A percentile compares a stretch with the other conserved stretches of the same genome.
These are phyloP conservation scores for Ophiostoma novo-ulmi DNA, from an alignment of 2,329 filamentous ascomycete species.

Conservation along the genomic window DNA sequence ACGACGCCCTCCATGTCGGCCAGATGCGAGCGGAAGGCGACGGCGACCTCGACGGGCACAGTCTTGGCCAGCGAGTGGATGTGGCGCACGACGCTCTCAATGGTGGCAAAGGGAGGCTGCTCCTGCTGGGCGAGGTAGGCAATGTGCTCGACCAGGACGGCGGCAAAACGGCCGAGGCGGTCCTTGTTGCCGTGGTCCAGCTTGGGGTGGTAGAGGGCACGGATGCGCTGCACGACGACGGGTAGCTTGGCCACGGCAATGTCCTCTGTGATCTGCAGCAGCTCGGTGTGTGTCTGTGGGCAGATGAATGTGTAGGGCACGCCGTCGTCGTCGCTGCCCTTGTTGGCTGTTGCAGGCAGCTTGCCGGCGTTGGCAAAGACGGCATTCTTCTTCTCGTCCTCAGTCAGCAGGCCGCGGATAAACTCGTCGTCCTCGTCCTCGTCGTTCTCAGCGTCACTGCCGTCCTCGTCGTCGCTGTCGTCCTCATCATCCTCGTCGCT, in stretches of 20 bases:
- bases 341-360: constrained; percentile 6
- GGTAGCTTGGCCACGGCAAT: constrained; percentile 63
- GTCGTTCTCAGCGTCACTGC: constrained; percentile 42
- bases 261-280: constrained; percentile 60
- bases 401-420: constrained; percentile 60
- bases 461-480: constrained; percentile 41
- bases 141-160: constrained; percentile 60
- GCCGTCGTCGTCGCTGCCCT: constrained; percentile 44
- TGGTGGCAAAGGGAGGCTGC: constrained; percentile 24
- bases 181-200: constrained; percentile 79
- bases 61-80: constrained; percentile 87
- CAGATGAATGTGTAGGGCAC: constrained; percentile 83
- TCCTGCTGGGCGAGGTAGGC: constrained; percentile 43
- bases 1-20: constrained; percentile 42
- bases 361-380: constrained; percentile 44
- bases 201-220: constrained; percentile 87
- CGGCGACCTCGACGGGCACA: constrained; percentile 72
- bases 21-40: constrained; percentile 71
- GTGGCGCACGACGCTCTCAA: constrained; percentile 77
- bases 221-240: constrained; percentile 79
- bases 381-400: constrained; percentile 51
- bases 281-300: constrained; percentile 69
- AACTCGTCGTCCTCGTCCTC: constrained; percentile 61
- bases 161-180: constrained; percentile 65
- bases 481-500: constrained; percentile 47